Percentiles rank a stretch among this genome's conserved stretches.
These are phyloP conservation scores for Begonia fuchsioides DNA, from an alignment of 306 rosid genomes.

Conservation along the genomic window DNA sequence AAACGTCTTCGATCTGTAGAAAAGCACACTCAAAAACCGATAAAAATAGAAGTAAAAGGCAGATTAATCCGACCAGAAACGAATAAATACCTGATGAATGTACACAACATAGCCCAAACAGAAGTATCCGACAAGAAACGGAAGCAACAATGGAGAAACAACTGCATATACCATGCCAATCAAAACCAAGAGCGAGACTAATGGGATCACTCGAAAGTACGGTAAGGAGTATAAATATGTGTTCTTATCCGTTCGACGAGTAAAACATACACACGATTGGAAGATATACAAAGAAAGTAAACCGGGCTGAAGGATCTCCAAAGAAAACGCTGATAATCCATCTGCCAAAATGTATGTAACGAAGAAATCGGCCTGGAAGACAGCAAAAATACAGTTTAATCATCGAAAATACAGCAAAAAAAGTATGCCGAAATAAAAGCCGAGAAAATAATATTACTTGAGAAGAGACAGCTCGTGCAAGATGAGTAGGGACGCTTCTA, in stretches of 20 bases:
- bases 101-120: constrained; percentile 71
- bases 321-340: constrained; percentile 81
- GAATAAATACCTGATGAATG: constrained; percentile 31
- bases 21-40: neutral
- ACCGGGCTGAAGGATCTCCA: constrained; percentile 83
- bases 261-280: constrained; percentile 24
- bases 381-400: neutral
- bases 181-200: constrained; percentile 52
- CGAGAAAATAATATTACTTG: constrained; percentile 43
- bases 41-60: neutral
- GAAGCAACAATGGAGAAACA: constrained; percentile 70
- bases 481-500: constrained; percentile 44
- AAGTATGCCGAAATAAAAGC: neutral
- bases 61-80: neutral
- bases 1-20: constrained; percentile 74
- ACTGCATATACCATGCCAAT: constrained; percentile 80
- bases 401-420: neutral
- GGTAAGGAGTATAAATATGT: constrained; percentile 75
- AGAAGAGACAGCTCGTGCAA: constrained; percentile 67
- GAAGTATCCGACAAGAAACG: constrained; percentile 78
- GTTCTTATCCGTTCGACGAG: constrained; percentile 16
- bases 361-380: constrained; percentile 83
- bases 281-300: constrained; percentile 51
- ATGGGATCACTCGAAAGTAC: constrained; percentile 57
- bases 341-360: constrained; percentile 75